These are phyloP conservation scores for Nigrospora osmanthi DNA, from an alignment of 2,329 filamentous ascomycete species.

Conservation along the genomic window DNA sequence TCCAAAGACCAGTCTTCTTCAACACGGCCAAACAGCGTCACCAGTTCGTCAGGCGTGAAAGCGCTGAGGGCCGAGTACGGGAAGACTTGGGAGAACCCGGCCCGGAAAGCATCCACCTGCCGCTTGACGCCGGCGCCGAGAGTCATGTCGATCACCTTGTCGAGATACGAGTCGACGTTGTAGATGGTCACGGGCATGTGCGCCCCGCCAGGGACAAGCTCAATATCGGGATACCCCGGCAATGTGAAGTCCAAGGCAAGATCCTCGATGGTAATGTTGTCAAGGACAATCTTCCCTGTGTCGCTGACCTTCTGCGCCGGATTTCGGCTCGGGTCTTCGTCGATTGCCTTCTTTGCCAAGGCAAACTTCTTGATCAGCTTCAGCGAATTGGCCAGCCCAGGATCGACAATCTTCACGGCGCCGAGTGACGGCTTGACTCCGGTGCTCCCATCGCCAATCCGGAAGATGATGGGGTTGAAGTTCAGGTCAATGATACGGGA, in stretches of 20 bases:
- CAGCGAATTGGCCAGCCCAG: slow-evolving; percentile 76
- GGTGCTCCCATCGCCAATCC: slow-evolving; percentile 65
- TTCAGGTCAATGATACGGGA: slow-evolving; percentile 96
- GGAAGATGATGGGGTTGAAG: slow-evolving; percentile 97
- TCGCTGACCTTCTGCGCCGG: slow-evolving; percentile 63
- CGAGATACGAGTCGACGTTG: slow-evolving; percentile 84
- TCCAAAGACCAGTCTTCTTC: slow-evolving; percentile 98
- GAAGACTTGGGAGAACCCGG: slow-evolving; percentile 92
- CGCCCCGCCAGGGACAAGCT: slow-evolving; percentile 68
- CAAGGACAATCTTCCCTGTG: slow-evolving; percentile 62
- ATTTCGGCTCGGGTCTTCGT: slow-evolving; percentile 60
- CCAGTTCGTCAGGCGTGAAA: slow-evolving; percentile 91
- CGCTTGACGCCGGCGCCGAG: slow-evolving; percentile 79
- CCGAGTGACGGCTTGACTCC: slow-evolving; percentile 76
- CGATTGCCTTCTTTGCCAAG: slow-evolving; percentile 72
- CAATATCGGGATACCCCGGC: slow-evolving; percentile 82
- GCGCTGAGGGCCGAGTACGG: slow-evolving; percentile 86
- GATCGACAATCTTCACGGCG: slow-evolving; percentile 82
- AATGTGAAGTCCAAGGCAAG: slow-evolving; percentile 90
- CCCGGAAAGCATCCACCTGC: slow-evolving; percentile 85
- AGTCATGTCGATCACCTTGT: slow-evolving; percentile 86
- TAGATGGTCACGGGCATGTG: slow-evolving; percentile 75
- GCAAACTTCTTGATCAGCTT: slow-evolving; percentile 83
- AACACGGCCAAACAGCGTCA: slow-evolving; percentile 85
- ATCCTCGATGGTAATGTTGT: slow-evolving; percentile 75